These are phyloP conservation scores for Verbascum thapsus DNA, from an alignment of 257 asterid species.

Conservation along the genomic window DNA sequence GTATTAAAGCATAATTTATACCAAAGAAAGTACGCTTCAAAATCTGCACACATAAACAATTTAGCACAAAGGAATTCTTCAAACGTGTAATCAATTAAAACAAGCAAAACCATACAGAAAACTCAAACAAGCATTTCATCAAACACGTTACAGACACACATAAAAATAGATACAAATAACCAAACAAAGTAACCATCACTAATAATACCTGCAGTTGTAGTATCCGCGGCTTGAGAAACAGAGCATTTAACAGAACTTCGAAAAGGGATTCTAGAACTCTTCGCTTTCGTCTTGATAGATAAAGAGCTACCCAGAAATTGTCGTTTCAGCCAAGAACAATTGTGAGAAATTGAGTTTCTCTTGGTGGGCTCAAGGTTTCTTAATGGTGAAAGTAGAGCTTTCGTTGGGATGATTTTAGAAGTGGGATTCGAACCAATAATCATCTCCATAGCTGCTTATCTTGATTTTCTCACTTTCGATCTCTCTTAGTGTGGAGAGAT, in stretches of 20 bases:
- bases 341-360: constrained; percentile 25
- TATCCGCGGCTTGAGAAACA: constrained; percentile 63
- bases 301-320: constrained; percentile 51
- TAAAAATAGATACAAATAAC: background rate
- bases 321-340: constrained; percentile 50
- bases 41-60: constrained; percentile 3
- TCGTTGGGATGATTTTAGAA: constrained; percentile 32
- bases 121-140: constrained; percentile 4
- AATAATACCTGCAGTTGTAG: constrained; percentile 34
- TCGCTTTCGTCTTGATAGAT: constrained; percentile 35
- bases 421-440: constrained; percentile 51
- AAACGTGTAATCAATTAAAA: constrained; percentile 6
- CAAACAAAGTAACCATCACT: background rate
- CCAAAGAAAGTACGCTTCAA: background rate
- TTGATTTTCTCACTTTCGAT: constrained; percentile 33
- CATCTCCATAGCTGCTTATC: constrained; percentile 63
- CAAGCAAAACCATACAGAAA: constrained; percentile 4
- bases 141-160: background rate
- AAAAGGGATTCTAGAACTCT: constrained; percentile 37
- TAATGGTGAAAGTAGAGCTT: constrained; percentile 29
- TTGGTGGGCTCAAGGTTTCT: constrained; percentile 33
- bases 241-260: constrained; percentile 67
- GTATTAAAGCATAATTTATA: background rate
- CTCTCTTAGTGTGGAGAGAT: constrained; percentile 26
- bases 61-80: background rate